These are phyloP conservation scores for Colletotrichum sp. DNA, from an alignment of 2,329 filamentous ascomycete species.

Conservation along the genomic window DNA sequence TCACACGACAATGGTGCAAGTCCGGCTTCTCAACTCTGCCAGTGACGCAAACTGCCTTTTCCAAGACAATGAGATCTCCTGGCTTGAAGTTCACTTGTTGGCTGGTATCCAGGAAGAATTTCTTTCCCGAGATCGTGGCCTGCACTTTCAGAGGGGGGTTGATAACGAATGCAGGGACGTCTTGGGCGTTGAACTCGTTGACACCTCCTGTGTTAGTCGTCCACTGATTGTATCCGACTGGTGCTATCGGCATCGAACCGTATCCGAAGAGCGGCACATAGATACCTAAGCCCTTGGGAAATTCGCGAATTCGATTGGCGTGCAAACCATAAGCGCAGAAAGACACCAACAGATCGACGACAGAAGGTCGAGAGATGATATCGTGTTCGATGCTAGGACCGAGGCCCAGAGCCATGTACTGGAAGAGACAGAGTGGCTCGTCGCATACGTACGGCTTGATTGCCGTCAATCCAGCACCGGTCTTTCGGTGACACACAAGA, in stretches of 20 bases:
- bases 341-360: constrained; percentile 84
- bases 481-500: constrained; percentile 77
- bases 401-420: constrained; percentile 87
- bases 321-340: constrained; percentile 74
- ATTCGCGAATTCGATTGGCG: constrained; percentile 43
- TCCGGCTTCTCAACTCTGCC: not conserved
- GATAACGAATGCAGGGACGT: not conserved
- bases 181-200: not conserved
- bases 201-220: not conserved
- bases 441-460: constrained; percentile 83
- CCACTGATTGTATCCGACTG: not conserved
- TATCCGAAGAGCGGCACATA: constrained; percentile 28
- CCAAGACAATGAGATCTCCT: constrained; percentile 11
- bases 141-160: constrained; percentile 1
- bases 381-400: constrained; percentile 87
- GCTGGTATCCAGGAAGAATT: constrained; percentile 31
- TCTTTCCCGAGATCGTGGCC: constrained; percentile 2
- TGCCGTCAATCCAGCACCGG: constrained; percentile 67
- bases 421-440: constrained; percentile 78
- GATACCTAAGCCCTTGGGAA: constrained; percentile 48
- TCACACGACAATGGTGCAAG: constrained; percentile 16
- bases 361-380: constrained; percentile 77
- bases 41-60: not conserved
- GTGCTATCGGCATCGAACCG: not conserved
- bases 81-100: not conserved